Conservation (phyloP, 2,329 filamentous ascomycete genomes). For the Phaeomoniella chlamydospora region DNA sequence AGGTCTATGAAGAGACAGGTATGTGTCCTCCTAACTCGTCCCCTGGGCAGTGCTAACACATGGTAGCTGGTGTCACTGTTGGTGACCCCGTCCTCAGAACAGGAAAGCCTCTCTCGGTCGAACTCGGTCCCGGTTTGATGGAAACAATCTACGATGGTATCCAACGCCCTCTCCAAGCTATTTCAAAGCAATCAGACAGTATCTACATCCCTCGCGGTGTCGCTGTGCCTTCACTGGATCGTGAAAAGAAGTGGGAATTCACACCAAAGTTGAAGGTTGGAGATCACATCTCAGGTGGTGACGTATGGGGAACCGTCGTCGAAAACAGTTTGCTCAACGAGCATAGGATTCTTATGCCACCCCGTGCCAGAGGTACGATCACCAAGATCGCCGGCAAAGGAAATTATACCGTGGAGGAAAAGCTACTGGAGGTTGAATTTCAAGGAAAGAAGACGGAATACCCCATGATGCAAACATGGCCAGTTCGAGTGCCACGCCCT, state of each 20-base stretch:
- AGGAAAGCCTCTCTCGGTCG: constrained; percentile 91
- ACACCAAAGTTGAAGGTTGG: constrained; percentile 81
- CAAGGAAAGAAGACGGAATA: constrained; percentile 89
- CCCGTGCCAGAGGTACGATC: constrained; percentile 79
- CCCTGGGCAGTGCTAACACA: constrained; percentile 2
- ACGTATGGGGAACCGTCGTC: constrained; percentile 86
- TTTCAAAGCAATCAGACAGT: constrained; percentile 61
- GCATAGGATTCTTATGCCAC: constrained; percentile 86
- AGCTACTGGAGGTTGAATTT: constrained; percentile 91
- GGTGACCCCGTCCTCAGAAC: constrained; percentile 85
- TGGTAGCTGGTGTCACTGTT: constrained; percentile 70
- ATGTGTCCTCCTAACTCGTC: constrained; percentile 7
- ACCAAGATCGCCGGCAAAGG: constrained; percentile 82
- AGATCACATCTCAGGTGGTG: constrained; percentile 91
- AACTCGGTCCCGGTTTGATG: constrained; percentile 91
- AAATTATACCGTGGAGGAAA: constrained; percentile 84
- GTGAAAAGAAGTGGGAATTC: constrained; percentile 92
- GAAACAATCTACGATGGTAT: constrained; percentile 99
- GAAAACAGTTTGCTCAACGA: constrained; percentile 92
- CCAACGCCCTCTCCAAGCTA: constrained; percentile 80
- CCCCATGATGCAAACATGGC: constrained; percentile 98
- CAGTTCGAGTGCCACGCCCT: constrained; percentile 87
- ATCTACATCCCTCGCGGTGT: constrained; percentile 98
- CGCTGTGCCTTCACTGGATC: constrained; percentile 71
- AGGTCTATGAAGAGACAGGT: constrained; percentile 99